A percentile compares a stretch with the other conserved stretches of the same genome.
These are phyloP conservation scores for Fusarium equiseti DNA, from an alignment of 2,329 filamentous ascomycete species.

Conservation along the genomic window DNA sequence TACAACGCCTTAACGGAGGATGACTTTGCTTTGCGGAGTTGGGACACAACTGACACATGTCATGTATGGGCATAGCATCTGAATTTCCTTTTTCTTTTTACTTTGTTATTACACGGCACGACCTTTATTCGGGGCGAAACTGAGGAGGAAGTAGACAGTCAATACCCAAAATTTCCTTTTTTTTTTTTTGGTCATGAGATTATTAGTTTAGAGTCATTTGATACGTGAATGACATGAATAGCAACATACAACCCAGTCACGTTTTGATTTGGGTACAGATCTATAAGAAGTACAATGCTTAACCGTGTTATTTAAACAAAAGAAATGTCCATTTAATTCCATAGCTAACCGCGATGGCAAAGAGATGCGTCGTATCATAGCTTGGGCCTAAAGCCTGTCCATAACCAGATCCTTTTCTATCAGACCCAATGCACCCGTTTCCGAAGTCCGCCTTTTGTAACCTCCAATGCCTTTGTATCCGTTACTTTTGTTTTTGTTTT, in stretches of 20 bases:
- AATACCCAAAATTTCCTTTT: constrained; percentile 51
- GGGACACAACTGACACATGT: constrained; percentile 35
- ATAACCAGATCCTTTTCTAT: constrained; percentile 35
- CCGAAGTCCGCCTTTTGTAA: constrained; percentile 66
- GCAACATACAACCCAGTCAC: not conserved
- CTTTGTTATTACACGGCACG: constrained; percentile 30
- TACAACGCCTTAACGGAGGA: constrained; percentile 38
- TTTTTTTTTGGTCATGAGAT: constrained; percentile 43
- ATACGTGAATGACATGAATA: constrained; percentile 15
- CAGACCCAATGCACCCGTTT: constrained; percentile 47
- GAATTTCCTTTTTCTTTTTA: constrained; percentile 27
- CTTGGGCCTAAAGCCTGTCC: constrained; percentile 25
- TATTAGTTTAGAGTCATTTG: constrained; percentile 7
- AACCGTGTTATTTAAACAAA: constrained; percentile 27
- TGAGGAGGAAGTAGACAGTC: constrained; percentile 46
- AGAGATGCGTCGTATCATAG: constrained; percentile 37
- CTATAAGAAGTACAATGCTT: not conserved
- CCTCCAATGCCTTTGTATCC: constrained; percentile 12
- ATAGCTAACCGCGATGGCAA: constrained; percentile 32
- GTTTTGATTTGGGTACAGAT: not conserved
- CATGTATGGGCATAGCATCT: constrained; percentile 44
- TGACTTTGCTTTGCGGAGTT: constrained; percentile 46
- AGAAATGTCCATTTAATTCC: constrained; percentile 37
- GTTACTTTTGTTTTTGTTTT: constrained; percentile 60
- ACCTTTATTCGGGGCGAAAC: constrained; percentile 42